Evolutionary conservation across 192 early-diverging fungal genomes (phyloP).

Genomic region (Backusella sp.): DNA sequence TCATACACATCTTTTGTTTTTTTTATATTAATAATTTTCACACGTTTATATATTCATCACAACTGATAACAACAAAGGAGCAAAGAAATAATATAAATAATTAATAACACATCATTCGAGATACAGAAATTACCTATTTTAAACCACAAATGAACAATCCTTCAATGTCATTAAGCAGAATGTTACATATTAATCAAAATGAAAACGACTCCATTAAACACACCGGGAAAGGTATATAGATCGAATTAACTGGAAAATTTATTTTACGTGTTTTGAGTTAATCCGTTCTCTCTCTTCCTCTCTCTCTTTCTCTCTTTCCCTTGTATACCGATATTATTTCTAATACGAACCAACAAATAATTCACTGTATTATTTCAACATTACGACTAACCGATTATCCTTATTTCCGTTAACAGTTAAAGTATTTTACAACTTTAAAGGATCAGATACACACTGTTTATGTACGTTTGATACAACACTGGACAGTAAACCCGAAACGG

Average conservation of each 20-base stretch:
- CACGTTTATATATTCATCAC: not conserved
- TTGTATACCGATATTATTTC: not conserved
- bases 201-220: not conserved
- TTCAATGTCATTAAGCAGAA: not conserved
- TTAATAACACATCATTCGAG: not conserved
- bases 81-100: not conserved
- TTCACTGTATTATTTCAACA: not conserved
- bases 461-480: constrained; percentile 10
- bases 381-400: not conserved
- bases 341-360: not conserved
- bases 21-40: not conserved
- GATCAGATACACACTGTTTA: constrained; percentile 10
- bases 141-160: not conserved
- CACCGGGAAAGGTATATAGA: not conserved
- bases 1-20: not conserved
- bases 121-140: not conserved
- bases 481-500: not conserved
- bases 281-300: not conserved
- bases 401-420: constrained; percentile 1
- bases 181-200: not conserved
- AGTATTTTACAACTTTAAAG: constrained; percentile 11
- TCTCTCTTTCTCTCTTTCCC: not conserved
- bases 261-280: constrained; percentile 5
- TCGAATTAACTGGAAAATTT: not conserved
- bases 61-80: not conserved